Evolutionary conservation across 2,329 filamentous ascomycete genomes (phyloP), one percentile per base, ranked within the genome.

Genomic region (Apiospora malaysiana): DNA sequence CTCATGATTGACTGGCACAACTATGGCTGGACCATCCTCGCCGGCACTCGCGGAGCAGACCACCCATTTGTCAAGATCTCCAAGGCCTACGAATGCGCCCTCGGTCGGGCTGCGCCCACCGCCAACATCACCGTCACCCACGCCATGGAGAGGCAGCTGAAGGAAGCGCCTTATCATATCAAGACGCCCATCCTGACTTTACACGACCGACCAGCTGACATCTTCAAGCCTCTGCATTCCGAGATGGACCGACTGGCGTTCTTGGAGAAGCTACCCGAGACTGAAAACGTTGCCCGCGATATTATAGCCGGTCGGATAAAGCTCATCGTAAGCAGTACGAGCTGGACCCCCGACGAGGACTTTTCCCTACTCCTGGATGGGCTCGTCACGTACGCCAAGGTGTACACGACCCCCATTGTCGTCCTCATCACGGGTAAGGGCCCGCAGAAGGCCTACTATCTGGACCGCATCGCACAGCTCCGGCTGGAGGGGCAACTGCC

Each of bases 1-100:
- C 87, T 99, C 4, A 87, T 98, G 72, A 93, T 98, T 70, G 96
- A 99, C 84, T 99, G 96, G 96, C 96, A 99, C 85, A 99, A 99
- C 82, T 98, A 98, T 81, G 96, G 95, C 75, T 97, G 95, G 86
- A 95, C 94, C 10, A 97, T 99, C 76, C 89, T 99, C 4, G 93
- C 88, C 6, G 85, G 88, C 66, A 89, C 87, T 67, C 83, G 85
- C 32, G 86, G 89, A 51, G 74, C 82, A 1, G 81, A 79, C 7
- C 93, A 97, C 78, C 92, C 92, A 0, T 87, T 98, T n/a, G 94
- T 98, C 10, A 86, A 83, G 40, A 79, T 97, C 10, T 93, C 95
- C 32, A 90, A 90, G 73, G 86, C 86, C 78, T 98, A 98, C 78
- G 96, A 99, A 82, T 88, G 85, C 47, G 80, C 87, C 18, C 89